Evolutionary conservation across 176 grass and related monocot species (phyloP), one percentile per base, ranked within the genome.

Genomic region (Chrysopogon serrulatus): DNA sequence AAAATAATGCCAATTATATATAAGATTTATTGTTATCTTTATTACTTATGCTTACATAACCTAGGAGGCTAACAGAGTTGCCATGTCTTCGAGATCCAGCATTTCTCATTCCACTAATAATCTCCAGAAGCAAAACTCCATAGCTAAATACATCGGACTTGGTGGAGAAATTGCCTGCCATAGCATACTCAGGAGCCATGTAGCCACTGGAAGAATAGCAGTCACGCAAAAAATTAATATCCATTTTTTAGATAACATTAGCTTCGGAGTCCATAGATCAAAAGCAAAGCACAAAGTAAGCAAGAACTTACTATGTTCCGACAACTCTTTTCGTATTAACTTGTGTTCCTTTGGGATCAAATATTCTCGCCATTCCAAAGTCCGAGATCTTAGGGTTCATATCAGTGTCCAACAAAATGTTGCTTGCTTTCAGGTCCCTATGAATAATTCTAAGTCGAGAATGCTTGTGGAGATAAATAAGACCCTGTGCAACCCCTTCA

Each of bases 331-430:
- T 86, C 7, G 85, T 94, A 49, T 81, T 90, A 74, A 68, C 88
- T 73, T 90, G 54, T 70, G 68, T 88, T 80, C 84, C 79, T 76
- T 94, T 66, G 15, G 88, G 59, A 40, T 74, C 83, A 80, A 88
- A 90, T 88, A 94, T 94, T 90, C 74, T 80, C 8, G 83, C 88
- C 86, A 94, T 80, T 27, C 88, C 88, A 21, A 94, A 90, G 30
- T 94, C 88, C 2, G 92, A 94, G 21, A 94, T 94, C 63, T 90
- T 94, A 71, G 92, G 88, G 48, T 90, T 94, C 92, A 90, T 90
- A 68, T 94, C 83, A 48, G 12, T 49, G 5, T 94, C 88, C 33
- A 94, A 53, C 18, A 94, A 18, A 79, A 90, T 90, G 60, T 94
- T 94, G 79, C 92, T 90, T 49, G 88, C 74, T 62, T 94, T 94